Evolutionary conservation across 1,284 basidiomycete species (phyloP), one percentile per base, ranked within the genome.

Genomic region (Schizopora paradoxa): DNA sequence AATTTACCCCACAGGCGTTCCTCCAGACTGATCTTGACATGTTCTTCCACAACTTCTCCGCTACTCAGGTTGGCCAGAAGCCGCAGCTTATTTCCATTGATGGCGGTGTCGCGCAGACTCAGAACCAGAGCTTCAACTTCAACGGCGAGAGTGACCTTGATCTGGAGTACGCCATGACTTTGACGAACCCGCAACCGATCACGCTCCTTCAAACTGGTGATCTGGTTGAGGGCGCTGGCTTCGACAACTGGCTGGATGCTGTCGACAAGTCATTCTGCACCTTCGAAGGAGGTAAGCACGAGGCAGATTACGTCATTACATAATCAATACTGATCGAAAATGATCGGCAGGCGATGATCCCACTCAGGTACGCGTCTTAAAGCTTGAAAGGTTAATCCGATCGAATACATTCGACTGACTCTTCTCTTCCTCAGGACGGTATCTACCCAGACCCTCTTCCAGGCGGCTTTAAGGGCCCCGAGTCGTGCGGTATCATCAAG

Each of bases 101-200:
- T 27, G 32, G 49, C 13, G 38, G 42, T 32, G 48, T 51, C 14
- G 45, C 57, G 11, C 56, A 63, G 43, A 59, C 52, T 14, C 51
- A 42, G 16, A 49, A 56, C 28, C 34, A 52, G 53, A 61, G 62
- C 26, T 70, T 69, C 47, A 61, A 63, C 33, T 63, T 62, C 56
- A 70, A 70, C 47, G 69, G 65, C 29, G 74, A 77, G 59, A 68
- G 70, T 8, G 68, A 73, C 51, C 58, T 76, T 14, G 74, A 76
- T 53, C 56, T 77, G 5, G 61, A 69, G 39, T 67, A 66, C 45
- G 61, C 55, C 13, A 63, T 67, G 63, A 60, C 62, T 39, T 63
- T 72, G 11, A 59, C 63, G 1, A 54, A 61, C 21, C 56, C 56
- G 8, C 49, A 56, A 21, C 54, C 51, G n/a, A 54, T 60, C 11